phyloP scores from a whole-genome alignment of 129 eudicot species.

The Centaurea solstitialis region DNA sequence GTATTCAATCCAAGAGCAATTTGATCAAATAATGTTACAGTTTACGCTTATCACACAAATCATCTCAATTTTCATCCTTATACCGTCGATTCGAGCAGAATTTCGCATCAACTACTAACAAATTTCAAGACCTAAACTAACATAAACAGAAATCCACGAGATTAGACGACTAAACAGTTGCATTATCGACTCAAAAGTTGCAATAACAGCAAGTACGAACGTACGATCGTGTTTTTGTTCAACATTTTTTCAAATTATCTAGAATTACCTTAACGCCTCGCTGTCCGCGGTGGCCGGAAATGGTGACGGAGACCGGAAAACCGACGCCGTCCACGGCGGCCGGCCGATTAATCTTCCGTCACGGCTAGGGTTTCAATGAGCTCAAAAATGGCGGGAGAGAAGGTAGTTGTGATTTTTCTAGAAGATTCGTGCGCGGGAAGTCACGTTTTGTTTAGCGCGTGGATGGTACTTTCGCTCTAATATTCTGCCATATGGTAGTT shows the following conservation, averaged over 20 bases:
- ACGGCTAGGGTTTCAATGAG: slow-evolving; percentile 20
- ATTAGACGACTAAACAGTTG: not conserved
- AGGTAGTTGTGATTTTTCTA: not conserved
- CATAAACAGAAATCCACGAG: not conserved
- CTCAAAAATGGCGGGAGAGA: not conserved
- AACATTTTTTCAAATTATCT: not conserved
- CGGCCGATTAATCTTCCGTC: slow-evolving; percentile 61
- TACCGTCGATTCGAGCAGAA: not conserved
- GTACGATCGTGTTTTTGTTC: not conserved
- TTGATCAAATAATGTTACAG: not conserved
- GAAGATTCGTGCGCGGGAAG: not conserved
- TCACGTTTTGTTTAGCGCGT: not conserved
- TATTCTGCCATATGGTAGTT: not conserved
- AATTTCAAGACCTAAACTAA: not conserved
- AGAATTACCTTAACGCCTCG: not conserved
- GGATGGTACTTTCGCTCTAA: not conserved
- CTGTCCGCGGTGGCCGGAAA: slow-evolving; percentile 28
- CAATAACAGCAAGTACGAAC: not conserved
- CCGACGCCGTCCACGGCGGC: slow-evolving; percentile 30
- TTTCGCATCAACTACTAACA: not conserved
- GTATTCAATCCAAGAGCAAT: not conserved
- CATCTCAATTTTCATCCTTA: not conserved
- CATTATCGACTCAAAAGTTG: not conserved
- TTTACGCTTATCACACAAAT: not conserved
- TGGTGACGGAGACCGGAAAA: slow-evolving; percentile 47